A percentile compares a stretch with the other conserved stretches of the same genome.
phyloP scores from a whole-genome alignment of 495 filamentous ascomycete species.

The Neurospora hispaniola region DNA sequence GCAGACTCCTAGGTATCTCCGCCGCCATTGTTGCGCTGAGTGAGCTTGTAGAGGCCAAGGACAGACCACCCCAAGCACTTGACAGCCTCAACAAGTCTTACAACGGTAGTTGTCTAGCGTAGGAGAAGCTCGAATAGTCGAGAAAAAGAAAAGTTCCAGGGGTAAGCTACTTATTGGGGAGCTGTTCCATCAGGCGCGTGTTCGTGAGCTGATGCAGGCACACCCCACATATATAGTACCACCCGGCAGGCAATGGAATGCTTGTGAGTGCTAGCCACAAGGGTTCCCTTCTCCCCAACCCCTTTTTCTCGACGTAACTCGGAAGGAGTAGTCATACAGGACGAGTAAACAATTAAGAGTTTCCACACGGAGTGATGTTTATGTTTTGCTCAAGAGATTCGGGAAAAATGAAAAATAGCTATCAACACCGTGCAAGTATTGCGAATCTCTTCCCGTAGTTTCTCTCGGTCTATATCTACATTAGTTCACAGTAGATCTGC shows the following conservation, averaged over 20 bases:
- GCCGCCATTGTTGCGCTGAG: constrained; percentile 4
- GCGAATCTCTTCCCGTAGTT: too few relatives aligned
- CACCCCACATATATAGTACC: not conserved
- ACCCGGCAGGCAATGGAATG: not conserved
- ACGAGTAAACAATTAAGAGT: too few relatives aligned
- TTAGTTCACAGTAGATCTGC: too few relatives aligned
- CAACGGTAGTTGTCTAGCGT: not conserved
- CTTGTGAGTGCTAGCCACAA: not conserved
- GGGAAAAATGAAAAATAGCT: too few relatives aligned
- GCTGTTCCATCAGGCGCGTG: not conserved
- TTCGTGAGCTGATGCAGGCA: not conserved
- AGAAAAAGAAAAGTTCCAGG: not conserved
- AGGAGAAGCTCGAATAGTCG: not conserved
- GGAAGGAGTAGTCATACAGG: too few relatives aligned
- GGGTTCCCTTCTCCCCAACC: not conserved
- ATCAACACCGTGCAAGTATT: too few relatives aligned
- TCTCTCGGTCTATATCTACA: too few relatives aligned
- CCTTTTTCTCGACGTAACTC: too few relatives aligned
- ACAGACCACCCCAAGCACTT: not conserved
- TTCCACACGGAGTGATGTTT: too few relatives aligned
- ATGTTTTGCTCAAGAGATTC: too few relatives aligned
- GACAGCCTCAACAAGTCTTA: not conserved
- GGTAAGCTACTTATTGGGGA: not conserved
- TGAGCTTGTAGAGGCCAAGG: not conserved
- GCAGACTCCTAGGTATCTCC: constrained; percentile 5